Evolutionary conservation across 495 filamentous ascomycete genomes (phyloP).

Genomic region (Penicillium parvum): DNA sequence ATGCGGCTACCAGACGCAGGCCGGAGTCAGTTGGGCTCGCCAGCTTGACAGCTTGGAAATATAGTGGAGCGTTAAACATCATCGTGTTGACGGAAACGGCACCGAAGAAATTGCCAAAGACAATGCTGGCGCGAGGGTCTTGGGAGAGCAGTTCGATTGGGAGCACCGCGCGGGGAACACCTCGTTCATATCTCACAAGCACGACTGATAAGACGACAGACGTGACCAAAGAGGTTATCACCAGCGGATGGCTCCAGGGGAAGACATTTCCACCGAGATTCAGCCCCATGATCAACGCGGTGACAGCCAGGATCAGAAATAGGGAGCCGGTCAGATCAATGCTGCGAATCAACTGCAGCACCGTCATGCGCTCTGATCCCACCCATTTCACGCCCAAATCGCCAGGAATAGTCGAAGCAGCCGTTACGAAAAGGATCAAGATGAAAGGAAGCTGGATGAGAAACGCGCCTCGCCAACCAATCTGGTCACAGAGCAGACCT

Average conservation of each 20-base stretch:
- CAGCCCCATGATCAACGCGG: constrained; percentile 66
- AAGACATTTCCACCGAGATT: constrained; percentile 76
- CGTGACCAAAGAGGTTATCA: constrained; percentile 57
- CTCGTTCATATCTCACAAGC: constrained; percentile 59
- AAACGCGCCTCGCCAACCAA: constrained; percentile 73
- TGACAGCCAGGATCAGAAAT: constrained; percentile 59
- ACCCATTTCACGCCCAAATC: constrained; percentile 52
- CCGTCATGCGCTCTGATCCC: constrained; percentile 40
- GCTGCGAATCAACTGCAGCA: constrained; percentile 55
- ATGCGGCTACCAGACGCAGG: constrained; percentile 61
- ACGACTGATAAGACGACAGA: constrained; percentile 52
- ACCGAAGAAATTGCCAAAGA: constrained; percentile 66
- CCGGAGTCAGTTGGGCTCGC: constrained; percentile 67
- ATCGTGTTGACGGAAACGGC: constrained; percentile 62
- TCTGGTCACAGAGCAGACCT: constrained; percentile 64
- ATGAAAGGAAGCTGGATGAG: constrained; percentile 64
- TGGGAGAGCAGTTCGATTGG: constrained; percentile 58
- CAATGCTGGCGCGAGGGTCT: constrained; percentile 59
- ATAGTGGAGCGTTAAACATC: constrained; percentile 74
- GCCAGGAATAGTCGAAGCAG: constrained; percentile 53
- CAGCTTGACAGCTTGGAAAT: constrained; percentile 76
- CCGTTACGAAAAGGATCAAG: constrained; percentile 53
- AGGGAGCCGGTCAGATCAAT: constrained; percentile 67
- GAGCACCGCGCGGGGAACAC: constrained; percentile 64
- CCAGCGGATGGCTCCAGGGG: constrained; percentile 67